Percentiles rank a stretch among this genome's conserved stretches.
These are phyloP conservation scores for Globisporangium parvum DNA, from an alignment of 352 stramenopile genomes.

Conservation along the genomic window DNA sequence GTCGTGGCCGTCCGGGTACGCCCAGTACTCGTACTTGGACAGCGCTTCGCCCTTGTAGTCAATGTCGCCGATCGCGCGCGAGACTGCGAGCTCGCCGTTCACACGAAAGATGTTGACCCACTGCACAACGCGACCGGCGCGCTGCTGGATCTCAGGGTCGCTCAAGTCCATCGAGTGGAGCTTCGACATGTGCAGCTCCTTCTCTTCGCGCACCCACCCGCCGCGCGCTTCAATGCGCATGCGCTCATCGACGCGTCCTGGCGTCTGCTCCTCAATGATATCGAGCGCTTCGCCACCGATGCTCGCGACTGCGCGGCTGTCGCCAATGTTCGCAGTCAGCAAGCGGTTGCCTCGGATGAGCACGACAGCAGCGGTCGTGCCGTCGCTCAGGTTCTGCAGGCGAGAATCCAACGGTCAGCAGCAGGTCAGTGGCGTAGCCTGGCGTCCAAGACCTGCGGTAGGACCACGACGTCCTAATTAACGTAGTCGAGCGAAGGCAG, in stretches of 20 bases:
- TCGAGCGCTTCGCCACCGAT: slow-evolving; percentile 73
- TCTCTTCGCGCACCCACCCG: slow-evolving; percentile 53
- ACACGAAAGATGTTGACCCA: slow-evolving; percentile 86
- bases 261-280: slow-evolving; percentile 86
- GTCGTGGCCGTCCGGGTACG: slow-evolving; percentile 76
- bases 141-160: slow-evolving; percentile 79
- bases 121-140: slow-evolving; percentile 72
- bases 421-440: too few species aligned
- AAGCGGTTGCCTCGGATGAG: slow-evolving; percentile 77
- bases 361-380: slow-evolving; percentile 74
- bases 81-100: slow-evolving; percentile 91
- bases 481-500: too few species aligned
- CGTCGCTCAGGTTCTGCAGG: slow-evolving; percentile 51
- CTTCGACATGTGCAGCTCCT: slow-evolving; percentile 84
- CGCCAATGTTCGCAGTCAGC: slow-evolving; percentile 84
- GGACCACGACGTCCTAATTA: too few species aligned
- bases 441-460: too few species aligned
- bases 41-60: slow-evolving; percentile 85
- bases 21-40: slow-evolving; percentile 77
- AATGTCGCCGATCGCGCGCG: slow-evolving; percentile 88
- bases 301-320: slow-evolving; percentile 81
- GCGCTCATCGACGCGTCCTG: slow-evolving; percentile 65
- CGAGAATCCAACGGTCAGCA: too few species aligned
- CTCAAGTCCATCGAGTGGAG: slow-evolving; percentile 86
- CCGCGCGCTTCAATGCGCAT: slow-evolving; percentile 62